Evolutionary conservation across 805 yeast genomes (phyloP).

Genomic region (Torulaspora microellipsoides): DNA sequence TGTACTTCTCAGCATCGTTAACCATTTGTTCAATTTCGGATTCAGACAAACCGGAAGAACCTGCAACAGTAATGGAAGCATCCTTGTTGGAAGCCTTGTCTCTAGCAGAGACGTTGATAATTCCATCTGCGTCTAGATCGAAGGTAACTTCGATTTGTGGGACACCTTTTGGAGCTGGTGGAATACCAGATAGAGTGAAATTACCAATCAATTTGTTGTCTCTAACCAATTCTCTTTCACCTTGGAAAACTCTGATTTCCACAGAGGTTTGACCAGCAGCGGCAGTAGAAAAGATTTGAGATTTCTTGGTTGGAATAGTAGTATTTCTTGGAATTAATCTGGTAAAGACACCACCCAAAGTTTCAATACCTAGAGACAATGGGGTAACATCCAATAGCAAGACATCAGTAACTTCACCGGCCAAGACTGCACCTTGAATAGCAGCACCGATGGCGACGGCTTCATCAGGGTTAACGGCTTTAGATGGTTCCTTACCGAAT

Average conservation of each 20-base stretch:
- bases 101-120: constrained; percentile 89
- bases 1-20: constrained; percentile 82
- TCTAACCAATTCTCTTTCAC: constrained; percentile 97
- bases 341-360: constrained; percentile 96
- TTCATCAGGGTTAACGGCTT: constrained; percentile 92
- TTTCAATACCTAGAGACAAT: constrained; percentile 89
- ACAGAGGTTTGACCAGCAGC: constrained; percentile 95
- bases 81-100: constrained; percentile 93
- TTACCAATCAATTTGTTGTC: constrained; percentile 97
- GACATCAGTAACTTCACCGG: constrained; percentile 93
- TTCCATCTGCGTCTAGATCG: constrained; percentile 96
- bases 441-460: constrained; percentile 97
- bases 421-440: constrained; percentile 92
- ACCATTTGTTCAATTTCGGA: constrained; percentile 89
- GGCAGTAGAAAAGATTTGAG: constrained; percentile 94
- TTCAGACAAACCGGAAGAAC: constrained; percentile 89
- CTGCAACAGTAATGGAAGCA: constrained; percentile 93
- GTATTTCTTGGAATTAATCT: constrained; percentile 86
- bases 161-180: constrained; percentile 75
- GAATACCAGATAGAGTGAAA: constrained; percentile 92
- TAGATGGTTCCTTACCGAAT: constrained; percentile 81
- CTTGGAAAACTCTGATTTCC: constrained; percentile 97
- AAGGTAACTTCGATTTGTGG: constrained; percentile 86
- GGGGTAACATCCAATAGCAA: constrained; percentile 85
- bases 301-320: constrained; percentile 94